A percentile compares a stretch with the other conserved stretches of the same genome.
phyloP scores from a whole-genome alignment of 257 asterid genomes.

The Phtheirospermum japonicum region DNA sequence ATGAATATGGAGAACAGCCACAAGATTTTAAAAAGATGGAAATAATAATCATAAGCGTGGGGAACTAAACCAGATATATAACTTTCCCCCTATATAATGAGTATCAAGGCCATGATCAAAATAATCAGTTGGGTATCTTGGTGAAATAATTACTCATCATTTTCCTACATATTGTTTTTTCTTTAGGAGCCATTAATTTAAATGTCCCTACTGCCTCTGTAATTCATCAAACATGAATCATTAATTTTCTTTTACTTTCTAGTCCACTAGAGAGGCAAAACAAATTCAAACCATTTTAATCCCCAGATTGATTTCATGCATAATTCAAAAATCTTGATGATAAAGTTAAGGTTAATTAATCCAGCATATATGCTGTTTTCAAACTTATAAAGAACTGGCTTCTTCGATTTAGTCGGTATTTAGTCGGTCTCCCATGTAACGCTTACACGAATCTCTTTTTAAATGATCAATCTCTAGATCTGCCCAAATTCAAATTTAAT shows the following conservation, averaged over 20 bases:
- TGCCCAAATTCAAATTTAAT: no score
- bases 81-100: conserved; percentile 50
- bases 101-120: conserved; percentile 48
- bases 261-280: conserved; percentile 15
- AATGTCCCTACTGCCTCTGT: conserved; percentile 47
- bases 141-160: conserved; percentile 78
- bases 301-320: conserved; percentile 21
- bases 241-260: conserved; percentile 20
- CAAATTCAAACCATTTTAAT: conserved; percentile 9
- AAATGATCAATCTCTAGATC: no score
- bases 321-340: background rate
- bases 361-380: background rate
- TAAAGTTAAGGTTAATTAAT: conserved; percentile 5
- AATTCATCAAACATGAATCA: conserved; percentile 16
- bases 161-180: conserved; percentile 41
- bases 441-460: no score
- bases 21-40: conserved; percentile 33
- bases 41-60: conserved; percentile 47
- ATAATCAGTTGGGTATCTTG: conserved; percentile 66
- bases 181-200: conserved; percentile 39
- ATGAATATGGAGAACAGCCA: conserved; percentile 71
- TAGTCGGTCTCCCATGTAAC: no score
- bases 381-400: background rate
- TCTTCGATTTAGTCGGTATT: no score
- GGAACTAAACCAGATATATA: conserved; percentile 43